Base-by-base conservation (phyloP, 495 filamentous ascomycete species). In the Clavariopsis aquatica region DNA sequence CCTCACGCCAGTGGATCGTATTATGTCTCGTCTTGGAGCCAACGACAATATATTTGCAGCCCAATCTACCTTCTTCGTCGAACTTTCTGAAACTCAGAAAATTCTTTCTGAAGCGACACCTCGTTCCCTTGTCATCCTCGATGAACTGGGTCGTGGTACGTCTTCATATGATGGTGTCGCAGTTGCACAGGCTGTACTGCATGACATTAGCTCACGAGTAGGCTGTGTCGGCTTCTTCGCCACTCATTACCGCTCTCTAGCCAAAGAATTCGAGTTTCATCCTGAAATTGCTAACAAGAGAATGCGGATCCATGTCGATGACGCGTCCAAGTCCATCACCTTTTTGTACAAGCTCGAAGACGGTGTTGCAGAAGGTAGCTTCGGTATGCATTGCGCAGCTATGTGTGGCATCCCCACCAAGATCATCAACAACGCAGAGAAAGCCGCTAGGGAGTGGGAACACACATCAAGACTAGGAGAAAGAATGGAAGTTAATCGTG, bases 31-130 rank as follows among this genome's bases (percentile, higher is more conserved):
- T 23, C 89, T 99, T 0, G 95, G 95, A 15, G 95, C 95, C 51
- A 96, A 98, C 72, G 94, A 99, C 82, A 96, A 97, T 77, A 98
- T 99, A 74, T 97, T 99, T 72, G 95, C 93, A 23, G 91, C 93
- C 2, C 95, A 99, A 77, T 92, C 88, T 24, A 99, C 94, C 29
- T 99, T 99, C 83, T 97, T 99, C 74, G 93, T 99, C 51, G 94
- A 99, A 75, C 82, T 99, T 8, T 89, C 92, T 3, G 95, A 99
- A 72, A 99, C 94, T 9, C 96, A 97, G 79, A 98, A 98, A 80
- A 99, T 99, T 55, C 86, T 99, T 2, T 85, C 90, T 1, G 94
- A 99, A 78, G 94, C 94, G 17, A 97, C 94, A 0, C 89, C 93
- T 0, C 90, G 94, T 27, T 96, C 92, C 0, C 85, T 99, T 2